Evolutionary conservation across 2,329 filamentous ascomycete species (phyloP).

Genomic region (Pseudonectria buxi): DNA sequence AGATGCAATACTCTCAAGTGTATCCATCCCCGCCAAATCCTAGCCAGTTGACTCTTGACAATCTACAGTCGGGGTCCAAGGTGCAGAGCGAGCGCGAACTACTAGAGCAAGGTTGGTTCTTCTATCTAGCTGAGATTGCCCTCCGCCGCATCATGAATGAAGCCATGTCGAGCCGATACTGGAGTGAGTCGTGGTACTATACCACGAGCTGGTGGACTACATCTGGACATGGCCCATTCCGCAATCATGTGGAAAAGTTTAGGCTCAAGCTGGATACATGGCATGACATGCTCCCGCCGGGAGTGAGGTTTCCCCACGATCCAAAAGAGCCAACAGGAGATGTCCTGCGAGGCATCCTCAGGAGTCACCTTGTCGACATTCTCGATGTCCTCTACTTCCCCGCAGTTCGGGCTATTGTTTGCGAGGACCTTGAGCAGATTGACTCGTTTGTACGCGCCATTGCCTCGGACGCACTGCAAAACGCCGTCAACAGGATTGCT

Average conservation of each 20-base stretch:
- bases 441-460: constrained; percentile 1
- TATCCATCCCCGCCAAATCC: constrained; percentile 15
- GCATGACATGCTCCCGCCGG: constrained; percentile 6
- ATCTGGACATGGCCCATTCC: background rate
- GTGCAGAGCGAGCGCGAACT: constrained; percentile 3
- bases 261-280: constrained; percentile 8
- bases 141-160: constrained; percentile 11
- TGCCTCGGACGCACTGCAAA: constrained; percentile 5
- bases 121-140: constrained; percentile 18
- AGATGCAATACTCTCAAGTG: constrained; percentile 13
- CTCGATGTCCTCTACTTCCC: constrained; percentile 11
- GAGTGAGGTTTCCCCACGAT: constrained; percentile 5
- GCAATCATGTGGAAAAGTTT: constrained; percentile 4
- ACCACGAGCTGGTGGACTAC: constrained; percentile 5
- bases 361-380: constrained; percentile 8
- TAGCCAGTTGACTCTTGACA: constrained; percentile 3
- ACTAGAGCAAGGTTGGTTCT: constrained; percentile 15
- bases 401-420: constrained; percentile 5
- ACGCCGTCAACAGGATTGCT: constrained; percentile 8
- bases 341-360: constrained; percentile 4
- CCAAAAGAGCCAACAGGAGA: constrained; percentile 2
- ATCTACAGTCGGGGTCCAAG: constrained; percentile 5
- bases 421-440: constrained; percentile 2
- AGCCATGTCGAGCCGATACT: constrained; percentile 5
- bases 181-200: constrained; percentile 10